These are phyloP conservation scores for Pelagophyceae sp. DNA, from an alignment of 352 stramenopile species.

Conservation along the genomic window DNA sequence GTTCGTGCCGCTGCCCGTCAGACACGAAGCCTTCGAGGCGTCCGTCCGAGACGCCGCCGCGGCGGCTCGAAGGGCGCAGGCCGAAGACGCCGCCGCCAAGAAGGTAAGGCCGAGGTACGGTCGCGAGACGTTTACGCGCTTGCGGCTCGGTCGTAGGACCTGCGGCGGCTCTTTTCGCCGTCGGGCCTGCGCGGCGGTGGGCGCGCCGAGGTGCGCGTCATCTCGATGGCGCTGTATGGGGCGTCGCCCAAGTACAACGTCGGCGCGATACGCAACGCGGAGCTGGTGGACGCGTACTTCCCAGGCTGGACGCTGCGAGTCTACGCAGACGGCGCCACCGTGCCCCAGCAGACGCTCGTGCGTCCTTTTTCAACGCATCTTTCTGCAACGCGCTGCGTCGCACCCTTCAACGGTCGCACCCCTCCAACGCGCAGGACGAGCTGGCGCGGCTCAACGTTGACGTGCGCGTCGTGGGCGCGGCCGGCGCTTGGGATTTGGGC, in stretches of 20 bases:
- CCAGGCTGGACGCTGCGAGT: constrained; percentile 23
- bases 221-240: constrained; percentile 26
- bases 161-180: neutral
- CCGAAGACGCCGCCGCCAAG: neutral
- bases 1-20: neutral
- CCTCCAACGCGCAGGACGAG: too few species aligned
- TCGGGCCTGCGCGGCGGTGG: neutral
- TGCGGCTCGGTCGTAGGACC: neutral
- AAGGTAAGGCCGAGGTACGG: neutral
- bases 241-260: constrained; percentile 17
- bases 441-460: constrained; percentile 3
- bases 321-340: constrained; percentile 18
- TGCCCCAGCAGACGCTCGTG: constrained; percentile 9
- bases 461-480: constrained; percentile 9
- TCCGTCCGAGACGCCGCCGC: neutral
- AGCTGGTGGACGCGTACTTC: constrained; percentile 25
- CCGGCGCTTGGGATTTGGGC: too few species aligned
- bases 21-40: neutral
- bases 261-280: constrained; percentile 21
- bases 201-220: constrained; percentile 20
- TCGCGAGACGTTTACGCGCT: too few species aligned
- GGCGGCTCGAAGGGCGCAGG: neutral
- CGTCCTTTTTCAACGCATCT: too few species aligned
- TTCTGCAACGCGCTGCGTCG: too few species aligned
- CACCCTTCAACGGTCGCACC: too few species aligned